Percentiles rank a stretch among this genome's conserved stretches.
phyloP scores from a whole-genome alignment of 495 filamentous ascomycete genomes.

The Collariella sp. region DNA sequence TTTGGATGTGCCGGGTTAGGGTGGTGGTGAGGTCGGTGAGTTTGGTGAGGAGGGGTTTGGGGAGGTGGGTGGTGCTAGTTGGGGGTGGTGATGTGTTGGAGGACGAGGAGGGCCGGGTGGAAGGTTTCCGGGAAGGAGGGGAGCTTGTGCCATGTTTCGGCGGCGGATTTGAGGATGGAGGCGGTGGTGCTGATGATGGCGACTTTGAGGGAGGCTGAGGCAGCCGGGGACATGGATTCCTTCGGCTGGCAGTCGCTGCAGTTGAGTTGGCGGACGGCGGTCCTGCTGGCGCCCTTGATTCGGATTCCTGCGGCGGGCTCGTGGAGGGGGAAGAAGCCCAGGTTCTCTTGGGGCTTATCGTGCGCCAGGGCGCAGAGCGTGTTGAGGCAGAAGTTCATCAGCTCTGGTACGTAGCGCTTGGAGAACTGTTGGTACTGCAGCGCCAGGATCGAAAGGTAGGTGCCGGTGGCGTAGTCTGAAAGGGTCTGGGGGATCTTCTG shows the following conservation, averaged over 20 bases:
- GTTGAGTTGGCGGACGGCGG: slow-evolving; percentile 33
- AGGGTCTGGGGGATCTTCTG: slow-evolving; percentile 58
- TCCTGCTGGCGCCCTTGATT: slow-evolving; percentile 30
- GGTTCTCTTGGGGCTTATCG: slow-evolving; percentile 31
- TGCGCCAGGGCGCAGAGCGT: slow-evolving; percentile 62
- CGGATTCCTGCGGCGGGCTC: slow-evolving; percentile 48
- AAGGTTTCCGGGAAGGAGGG: slow-evolving; percentile 70
- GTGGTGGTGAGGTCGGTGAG: slow-evolving; percentile 34
- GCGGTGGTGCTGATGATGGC: slow-evolving; percentile 50
- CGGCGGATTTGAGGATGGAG: slow-evolving; percentile 49
- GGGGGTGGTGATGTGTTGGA: slow-evolving; percentile 45
- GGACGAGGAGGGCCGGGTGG: slow-evolving; percentile 45
- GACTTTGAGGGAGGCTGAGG: slow-evolving; percentile 42
- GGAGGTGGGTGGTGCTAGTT: slow-evolving; percentile 45
- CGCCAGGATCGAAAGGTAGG: slow-evolving; percentile 67
- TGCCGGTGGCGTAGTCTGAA: slow-evolving; percentile 59
- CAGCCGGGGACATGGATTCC: slow-evolving; percentile 22
- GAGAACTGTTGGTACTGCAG: slow-evolving; percentile 73
- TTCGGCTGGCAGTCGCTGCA: slow-evolving; percentile 46
- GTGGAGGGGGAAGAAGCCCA: slow-evolving; percentile 56
- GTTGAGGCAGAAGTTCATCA: slow-evolving; percentile 71
- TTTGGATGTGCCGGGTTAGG: slow-evolving; percentile 42
- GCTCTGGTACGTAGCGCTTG: slow-evolving; percentile 80
- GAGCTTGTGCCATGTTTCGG: slow-evolving; percentile 55
- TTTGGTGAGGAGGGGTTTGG: slow-evolving; percentile 29